Base-by-base conservation (phyloP, 495 filamentous ascomycete genomes). In the Parathielavia appendiculata region DNA sequence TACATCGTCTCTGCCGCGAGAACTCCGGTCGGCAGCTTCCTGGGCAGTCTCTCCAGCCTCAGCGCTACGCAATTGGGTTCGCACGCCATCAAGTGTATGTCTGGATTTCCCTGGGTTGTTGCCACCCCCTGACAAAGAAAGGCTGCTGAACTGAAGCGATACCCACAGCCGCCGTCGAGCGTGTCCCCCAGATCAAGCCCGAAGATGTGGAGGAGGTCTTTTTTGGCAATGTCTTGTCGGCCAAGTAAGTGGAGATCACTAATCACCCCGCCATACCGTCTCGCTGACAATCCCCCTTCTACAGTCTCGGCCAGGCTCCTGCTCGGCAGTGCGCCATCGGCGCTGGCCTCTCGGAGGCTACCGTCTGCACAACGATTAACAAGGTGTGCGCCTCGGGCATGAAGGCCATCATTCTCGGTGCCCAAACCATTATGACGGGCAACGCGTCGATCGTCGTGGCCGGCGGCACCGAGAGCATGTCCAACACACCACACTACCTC, bases 401-500 rank as follows among this genome's bases (percentile, higher is more conserved):
- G 66, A 98, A 98, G 77, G 91, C 93, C 59, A 86, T 97, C 73
- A 92, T 96, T 62, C 82, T 98, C 56, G 95, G 88, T 51, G 87
- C 93, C 26, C 93, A 97, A 77, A 96, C 91, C 60, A 97, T 98
- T 72, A 91, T 96, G 66, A 95, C 91, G 34, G 92, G 93, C 60
- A 93, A 86, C 66, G 91, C 93, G 61, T 85, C 89, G 56, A 82
- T 93, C 61, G 84, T 97, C 40, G 87, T 98, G 16, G 95, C 90
- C 43, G 93, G 92, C 64, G 93, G 93, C 58, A 83, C 92, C 58
- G 93, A 98, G 79, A 93, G 89, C 75, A 98, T 98, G 93, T 92
- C 90, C 61, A 97, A 97, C 77, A 80, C 85, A 49, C 95, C 95
- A n/a, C 91, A 97, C 76, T 98, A 98, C 78, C 84, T 96, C 45